A percentile compares a stretch with the other conserved stretches of the same genome.
Evolutionary conservation across 2,329 filamentous ascomycete species (phyloP).

Genomic region (Cyphellophora europaea): DNA sequence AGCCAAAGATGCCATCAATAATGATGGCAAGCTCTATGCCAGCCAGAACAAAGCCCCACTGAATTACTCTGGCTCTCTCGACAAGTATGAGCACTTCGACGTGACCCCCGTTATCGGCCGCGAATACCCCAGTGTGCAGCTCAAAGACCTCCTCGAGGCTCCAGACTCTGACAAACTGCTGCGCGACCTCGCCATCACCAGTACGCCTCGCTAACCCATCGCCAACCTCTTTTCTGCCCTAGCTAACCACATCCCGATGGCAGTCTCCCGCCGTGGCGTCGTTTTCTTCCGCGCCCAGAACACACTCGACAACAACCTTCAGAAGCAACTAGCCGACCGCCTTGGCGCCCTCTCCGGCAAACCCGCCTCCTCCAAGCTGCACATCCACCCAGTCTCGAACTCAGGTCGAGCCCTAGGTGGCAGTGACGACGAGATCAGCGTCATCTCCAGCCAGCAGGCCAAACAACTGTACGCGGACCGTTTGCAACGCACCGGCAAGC

Average conservation of each 20-base stretch:
- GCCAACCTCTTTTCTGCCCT: conserved; percentile 3
- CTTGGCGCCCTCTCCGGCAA: conserved; percentile 53
- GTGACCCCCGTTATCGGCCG: conserved; percentile 31
- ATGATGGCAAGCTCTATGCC: too few relatives aligned
- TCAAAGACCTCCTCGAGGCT: conserved; percentile 48
- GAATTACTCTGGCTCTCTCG: conserved; percentile 30
- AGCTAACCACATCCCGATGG: conserved; percentile 1
- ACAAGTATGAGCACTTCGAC: conserved; percentile 38
- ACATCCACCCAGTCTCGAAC: conserved; percentile 53
- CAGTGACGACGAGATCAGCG: conserved; percentile 52
- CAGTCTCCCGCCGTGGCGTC: conserved; percentile 60
- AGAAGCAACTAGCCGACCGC: conserved; percentile 54
- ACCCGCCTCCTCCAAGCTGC: conserved; percentile 47
- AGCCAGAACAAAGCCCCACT: conserved; percentile 25
- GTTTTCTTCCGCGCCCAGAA: conserved; percentile 61
- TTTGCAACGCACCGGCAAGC: conserved; percentile 25
- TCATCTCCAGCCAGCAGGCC: conserved; percentile 49
- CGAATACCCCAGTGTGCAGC: conserved; percentile 30
- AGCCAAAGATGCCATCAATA: too few relatives aligned
- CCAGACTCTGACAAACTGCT: conserved; percentile 56
- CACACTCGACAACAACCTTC: conserved; percentile 50
- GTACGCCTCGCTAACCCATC: conserved; percentile 29
- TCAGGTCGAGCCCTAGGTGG: conserved; percentile 44
- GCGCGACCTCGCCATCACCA: conserved; percentile 58
- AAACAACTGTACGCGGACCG: conserved; percentile 35